These are phyloP conservation scores for Chenopodium berlandieri DNA, from an alignment of 148 eudicot species.

Conservation along the genomic window DNA sequence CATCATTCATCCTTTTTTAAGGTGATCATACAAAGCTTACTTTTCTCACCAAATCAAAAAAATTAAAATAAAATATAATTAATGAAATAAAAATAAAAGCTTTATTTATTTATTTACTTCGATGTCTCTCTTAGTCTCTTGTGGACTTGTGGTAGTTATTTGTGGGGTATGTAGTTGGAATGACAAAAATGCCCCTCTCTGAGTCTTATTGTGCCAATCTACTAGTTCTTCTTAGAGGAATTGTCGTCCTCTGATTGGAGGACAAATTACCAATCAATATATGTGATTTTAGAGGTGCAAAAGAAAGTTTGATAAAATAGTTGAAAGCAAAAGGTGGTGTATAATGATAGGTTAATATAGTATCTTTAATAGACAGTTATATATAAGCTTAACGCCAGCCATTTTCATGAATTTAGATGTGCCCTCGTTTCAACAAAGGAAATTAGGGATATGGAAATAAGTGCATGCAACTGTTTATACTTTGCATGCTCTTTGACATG, in stretches of 20 bases:
- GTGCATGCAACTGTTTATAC: neutral
- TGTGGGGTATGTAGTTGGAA: neutral
- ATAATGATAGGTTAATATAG: slow-evolving; percentile 14
- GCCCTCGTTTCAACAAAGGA: too few relatives aligned
- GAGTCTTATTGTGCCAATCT: slow-evolving; percentile 3
- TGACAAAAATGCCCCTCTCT: neutral
- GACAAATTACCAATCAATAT: neutral
- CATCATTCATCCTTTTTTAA: neutral
- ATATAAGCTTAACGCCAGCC: slow-evolving; percentile 8
- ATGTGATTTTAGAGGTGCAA: neutral
- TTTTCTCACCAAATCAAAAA: neutral
- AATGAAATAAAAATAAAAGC: too few relatives aligned
- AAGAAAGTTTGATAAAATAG: neutral
- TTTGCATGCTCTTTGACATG: neutral
- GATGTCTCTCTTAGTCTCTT: neutral
- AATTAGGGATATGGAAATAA: neutral
- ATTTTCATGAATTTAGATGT: slow-evolving; percentile 2
- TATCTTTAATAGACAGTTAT: neutral
- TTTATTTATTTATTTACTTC: neutral
- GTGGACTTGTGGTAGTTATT: slow-evolving; percentile 1
- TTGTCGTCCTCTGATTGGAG: neutral
- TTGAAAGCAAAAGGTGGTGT: neutral
- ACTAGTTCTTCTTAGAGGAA: neutral
- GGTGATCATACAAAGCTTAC: neutral
- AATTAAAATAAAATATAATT: too few relatives aligned